phyloP scores from a whole-genome alignment of 139 green algal genomes.

The Picochlorum sp. region DNA sequence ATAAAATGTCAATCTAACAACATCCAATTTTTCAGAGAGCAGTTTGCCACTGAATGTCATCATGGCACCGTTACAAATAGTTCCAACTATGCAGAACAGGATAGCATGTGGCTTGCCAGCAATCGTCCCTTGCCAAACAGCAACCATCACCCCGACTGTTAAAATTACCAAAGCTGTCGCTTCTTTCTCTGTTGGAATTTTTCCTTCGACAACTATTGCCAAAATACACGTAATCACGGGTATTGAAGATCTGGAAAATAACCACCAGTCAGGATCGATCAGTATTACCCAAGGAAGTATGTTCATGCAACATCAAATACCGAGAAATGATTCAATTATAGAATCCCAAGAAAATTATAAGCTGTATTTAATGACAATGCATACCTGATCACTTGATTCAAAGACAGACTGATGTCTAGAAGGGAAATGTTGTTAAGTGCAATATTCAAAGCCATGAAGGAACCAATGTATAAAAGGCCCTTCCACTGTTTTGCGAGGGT shows the following conservation, averaged over 20 bases:
- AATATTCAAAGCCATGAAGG: conserved; percentile 48
- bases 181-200: conserved; percentile 26
- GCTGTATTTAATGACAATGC: no score
- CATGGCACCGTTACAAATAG: conserved; percentile 42
- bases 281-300: background rate
- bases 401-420: conserved; percentile 33
- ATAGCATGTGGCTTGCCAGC: conserved; percentile 26
- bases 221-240: conserved; percentile 41
- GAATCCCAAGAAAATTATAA: conserved; percentile 6
- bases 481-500: conserved; percentile 38
- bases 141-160: conserved; percentile 40
- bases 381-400: conserved; percentile 57
- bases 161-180: conserved; percentile 29
- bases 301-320: background rate
- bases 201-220: conserved; percentile 31
- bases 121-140: conserved; percentile 35
- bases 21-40: conserved; percentile 54
- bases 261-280: no score
- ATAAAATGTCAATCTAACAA: conserved; percentile 67
- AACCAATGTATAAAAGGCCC: conserved; percentile 36
- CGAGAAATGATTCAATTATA: background rate
- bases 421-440: conserved; percentile 46
- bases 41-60: conserved; percentile 40
- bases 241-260: no score
- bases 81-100: conserved; percentile 29